Evolutionary conservation across 2,329 filamentous ascomycete genomes (phyloP), one percentile per base, ranked within the genome.

Genomic region (Teratosphaeriaceae sp.): DNA sequence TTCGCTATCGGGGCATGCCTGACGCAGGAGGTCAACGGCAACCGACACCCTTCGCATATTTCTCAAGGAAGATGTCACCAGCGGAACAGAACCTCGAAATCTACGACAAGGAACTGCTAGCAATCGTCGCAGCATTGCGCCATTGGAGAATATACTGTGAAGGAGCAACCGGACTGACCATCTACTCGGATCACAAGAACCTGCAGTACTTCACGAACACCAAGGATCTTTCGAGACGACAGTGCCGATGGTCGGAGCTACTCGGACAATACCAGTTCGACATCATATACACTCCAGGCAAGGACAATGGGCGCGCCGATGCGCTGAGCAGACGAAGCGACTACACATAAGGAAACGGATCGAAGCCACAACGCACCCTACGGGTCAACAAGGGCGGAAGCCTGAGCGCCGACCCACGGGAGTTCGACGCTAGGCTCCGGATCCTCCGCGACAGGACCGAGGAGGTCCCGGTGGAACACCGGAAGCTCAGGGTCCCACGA

Each of bases 101-200:
- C 34, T 42, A 49, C 41, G 34, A 52, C 31, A 49, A 50, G 29
- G 44, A 52, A 22, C 40, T 52, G 12, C 42, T 50, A 23, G 43
- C 42, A 2, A 47, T 51, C n/a, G 39, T 51, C 34, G 30, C 23
- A 24, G 38, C 35, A 21, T 40, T 51, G 15, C n/a, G 42, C 33
- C 30, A 51, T 20, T 53, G 38, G 44, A 42, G 36, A 42, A 31
- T 45, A 8, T 53, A 53, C 26, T 33, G 36, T 9, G 40, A 50
- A 47, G 46, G 42, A 45, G 38, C 22, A 40, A 36, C 35, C 35
- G 20, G 3, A 34, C 15, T 53, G 18, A 43, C 33, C 15, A 40
- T 53, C 30, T 38, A 38, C 29, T 45, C 26, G 2, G 42, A 53
- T 23, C 31, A 52, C 38, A 50, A 52, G 29, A 50, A 45, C 43